Evolutionary conservation across 2,329 filamentous ascomycete genomes (phyloP), one percentile per base, ranked within the genome.

Genomic region (Beauveria bassiana): DNA sequence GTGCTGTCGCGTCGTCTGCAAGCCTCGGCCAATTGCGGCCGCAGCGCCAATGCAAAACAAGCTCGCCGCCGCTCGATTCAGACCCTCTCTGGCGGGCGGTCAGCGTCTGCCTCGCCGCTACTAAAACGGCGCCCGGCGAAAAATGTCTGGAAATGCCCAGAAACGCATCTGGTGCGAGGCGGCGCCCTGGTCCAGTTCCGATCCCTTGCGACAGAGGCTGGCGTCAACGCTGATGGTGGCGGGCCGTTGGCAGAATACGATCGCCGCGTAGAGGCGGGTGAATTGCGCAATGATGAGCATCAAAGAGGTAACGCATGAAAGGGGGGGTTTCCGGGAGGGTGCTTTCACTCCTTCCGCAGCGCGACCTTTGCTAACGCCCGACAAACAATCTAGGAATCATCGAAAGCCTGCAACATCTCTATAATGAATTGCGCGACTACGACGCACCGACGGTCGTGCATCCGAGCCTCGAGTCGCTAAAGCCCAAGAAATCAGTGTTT

Each of bases 231-330:
- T 6, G 74, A 77, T 52, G 71, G 74, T 47, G 71, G 78, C 64
- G 93, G 93, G 0, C 95, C 95, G 2, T 81, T 98, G 70, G 83
- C 86, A 65, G 93, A 98, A 74, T 99, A 99, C 74, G 89, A 97
- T 72, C 80, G 82, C 63, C 85, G 93, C 52, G 93, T 99, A 9
- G 79, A 86, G 52, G 77, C 80, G 49, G 91, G 92, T 12, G 79
- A 84, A 54, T 73, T 99, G 65, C 84, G 89, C 65, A 91, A 98
- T 72, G 95, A 99, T 72, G 86, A 91, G 66, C 90, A 97, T 75
- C 95, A 99, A 74, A 81, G 95, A 81, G 87, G 90, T 92, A 77
- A 67, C 78, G 65, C 54, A 22, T 50, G 31, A 51, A 22, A 22
- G 20, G 20, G 20, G 20, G 20, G 20, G 1, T 22, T 22, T 22